A percentile compares a stretch with the other conserved stretches of the same genome.
phyloP scores from a whole-genome alignment of 2,329 filamentous ascomycete species.

The Rhinocladiella similis region DNA sequence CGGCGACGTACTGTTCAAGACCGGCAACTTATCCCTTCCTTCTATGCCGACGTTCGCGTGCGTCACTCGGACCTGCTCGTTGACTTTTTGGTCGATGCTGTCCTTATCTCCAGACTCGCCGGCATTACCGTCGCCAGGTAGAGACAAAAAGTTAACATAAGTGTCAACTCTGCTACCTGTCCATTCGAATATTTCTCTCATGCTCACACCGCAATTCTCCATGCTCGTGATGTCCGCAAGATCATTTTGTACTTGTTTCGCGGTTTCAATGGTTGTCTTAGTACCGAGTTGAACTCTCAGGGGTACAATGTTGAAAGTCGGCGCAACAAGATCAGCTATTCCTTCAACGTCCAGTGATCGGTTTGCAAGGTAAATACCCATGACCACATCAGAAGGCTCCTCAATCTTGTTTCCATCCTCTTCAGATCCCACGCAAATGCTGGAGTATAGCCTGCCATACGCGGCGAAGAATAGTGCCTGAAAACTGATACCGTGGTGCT shows the following conservation, averaged over 20 bases:
- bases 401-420: neutral
- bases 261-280: conserved; percentile 50
- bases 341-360: conserved; percentile 56
- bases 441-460: conserved; percentile 57
- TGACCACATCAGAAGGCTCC: conserved; percentile 45
- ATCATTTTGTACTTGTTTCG: conserved; percentile 66
- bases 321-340: conserved; percentile 56
- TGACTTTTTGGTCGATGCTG: neutral
- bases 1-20: conserved; percentile 14
- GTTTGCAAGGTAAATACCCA: conserved; percentile 85
- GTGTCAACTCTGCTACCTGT: conserved; percentile 69
- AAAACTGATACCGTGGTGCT: conserved; percentile 60
- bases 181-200: conserved; percentile 74
- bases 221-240: conserved; percentile 60
- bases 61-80: conserved; percentile 3
- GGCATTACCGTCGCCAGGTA: conserved; percentile 39
- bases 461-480: conserved; percentile 76
- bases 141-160: conserved; percentile 78
- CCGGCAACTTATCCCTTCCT: conserved; percentile 1
- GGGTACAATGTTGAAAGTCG: conserved; percentile 78
- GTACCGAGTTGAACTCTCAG: conserved; percentile 54
- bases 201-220: conserved; percentile 58
- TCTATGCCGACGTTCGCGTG: conserved; percentile 8
- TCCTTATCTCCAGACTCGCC: conserved; percentile 2
- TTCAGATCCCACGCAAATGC: conserved; percentile 32